Conservation (phyloP, 2,329 filamentous ascomycete genomes). For the Talaromyces sp. region DNA sequence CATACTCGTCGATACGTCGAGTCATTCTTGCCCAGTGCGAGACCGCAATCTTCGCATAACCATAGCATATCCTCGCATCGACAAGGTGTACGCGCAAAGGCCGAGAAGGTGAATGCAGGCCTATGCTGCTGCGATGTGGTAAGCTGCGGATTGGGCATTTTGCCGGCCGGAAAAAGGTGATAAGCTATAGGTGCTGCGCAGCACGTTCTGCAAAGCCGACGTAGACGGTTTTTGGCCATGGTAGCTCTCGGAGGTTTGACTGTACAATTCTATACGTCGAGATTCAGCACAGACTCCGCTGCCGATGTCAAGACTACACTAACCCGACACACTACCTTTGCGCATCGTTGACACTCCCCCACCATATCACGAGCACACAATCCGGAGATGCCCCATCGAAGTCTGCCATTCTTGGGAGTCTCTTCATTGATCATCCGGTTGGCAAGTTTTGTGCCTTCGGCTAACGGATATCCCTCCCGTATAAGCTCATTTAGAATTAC, state of each 20-base stretch:
- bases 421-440: constrained; percentile 29
- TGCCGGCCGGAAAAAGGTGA: constrained; percentile 27
- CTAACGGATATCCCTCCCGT: constrained; percentile 41
- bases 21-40: constrained; percentile 58
- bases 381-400: constrained; percentile 65
- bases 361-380: constrained; percentile 87
- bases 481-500: constrained; percentile 26
- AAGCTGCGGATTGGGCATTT: not conserved
- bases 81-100: constrained; percentile 55
- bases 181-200: constrained; percentile 62
- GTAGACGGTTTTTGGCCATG: constrained; percentile 69
- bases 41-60: constrained; percentile 81
- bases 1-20: constrained; percentile 66
- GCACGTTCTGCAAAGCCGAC: constrained; percentile 75
- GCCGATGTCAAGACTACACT: not conserved
- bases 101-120: constrained; percentile 45
- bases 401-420: constrained; percentile 31
- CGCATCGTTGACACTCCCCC: constrained; percentile 73
- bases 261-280: constrained; percentile 69
- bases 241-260: constrained; percentile 72
- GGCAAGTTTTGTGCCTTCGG: constrained; percentile 32
- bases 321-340: constrained; percentile 74
- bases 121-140: constrained; percentile 24
- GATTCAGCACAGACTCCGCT: constrained; percentile 5
- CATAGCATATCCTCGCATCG: constrained; percentile 61